Conservation (phyloP, 768 basidiomycete species). For the Amanita pallidorosea region DNA sequence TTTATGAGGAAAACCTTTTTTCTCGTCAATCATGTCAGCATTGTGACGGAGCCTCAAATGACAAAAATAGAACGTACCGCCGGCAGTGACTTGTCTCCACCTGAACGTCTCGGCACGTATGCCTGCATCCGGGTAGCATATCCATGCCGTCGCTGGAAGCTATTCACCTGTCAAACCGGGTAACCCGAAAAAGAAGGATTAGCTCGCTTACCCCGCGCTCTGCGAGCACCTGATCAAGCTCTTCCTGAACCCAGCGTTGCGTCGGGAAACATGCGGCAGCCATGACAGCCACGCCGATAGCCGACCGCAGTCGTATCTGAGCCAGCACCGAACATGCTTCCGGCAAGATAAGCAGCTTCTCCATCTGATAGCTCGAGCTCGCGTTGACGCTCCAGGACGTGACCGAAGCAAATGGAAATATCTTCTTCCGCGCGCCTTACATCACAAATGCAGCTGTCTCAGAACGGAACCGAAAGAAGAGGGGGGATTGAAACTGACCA, state of each 20-base stretch:
- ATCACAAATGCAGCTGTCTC: not conserved
- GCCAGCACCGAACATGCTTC: conserved; percentile 57
- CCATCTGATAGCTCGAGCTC: conserved; percentile 43
- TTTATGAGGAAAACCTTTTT: conserved; percentile 50
- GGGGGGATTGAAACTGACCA: conserved; percentile 22
- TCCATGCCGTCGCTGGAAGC: conserved; percentile 29
- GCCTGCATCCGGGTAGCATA: conserved; percentile 35
- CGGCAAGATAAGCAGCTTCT: conserved; percentile 53
- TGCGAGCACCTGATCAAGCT: conserved; percentile 41
- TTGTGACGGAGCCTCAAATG: not conserved
- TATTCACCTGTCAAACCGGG: not conserved
- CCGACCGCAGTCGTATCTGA: conserved; percentile 56
- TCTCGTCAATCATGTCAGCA: not conserved
- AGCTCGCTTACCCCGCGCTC: conserved; percentile 22
- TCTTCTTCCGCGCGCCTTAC: conserved; percentile 23
- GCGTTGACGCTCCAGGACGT: conserved; percentile 44
- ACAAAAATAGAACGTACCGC: conserved; percentile 19
- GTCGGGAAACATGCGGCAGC: conserved; percentile 44
- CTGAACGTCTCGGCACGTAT: conserved; percentile 38
- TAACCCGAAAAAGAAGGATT: not conserved
- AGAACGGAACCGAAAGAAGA: not conserved
- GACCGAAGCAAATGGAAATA: conserved; percentile 39
- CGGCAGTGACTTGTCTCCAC: conserved; percentile 40
- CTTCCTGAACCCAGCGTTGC: conserved; percentile 40
- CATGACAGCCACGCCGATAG: conserved; percentile 44